phyloP scores from a whole-genome alignment of 1,284 basidiomycete genomes.

The Filobasidium uniguttulatum region DNA sequence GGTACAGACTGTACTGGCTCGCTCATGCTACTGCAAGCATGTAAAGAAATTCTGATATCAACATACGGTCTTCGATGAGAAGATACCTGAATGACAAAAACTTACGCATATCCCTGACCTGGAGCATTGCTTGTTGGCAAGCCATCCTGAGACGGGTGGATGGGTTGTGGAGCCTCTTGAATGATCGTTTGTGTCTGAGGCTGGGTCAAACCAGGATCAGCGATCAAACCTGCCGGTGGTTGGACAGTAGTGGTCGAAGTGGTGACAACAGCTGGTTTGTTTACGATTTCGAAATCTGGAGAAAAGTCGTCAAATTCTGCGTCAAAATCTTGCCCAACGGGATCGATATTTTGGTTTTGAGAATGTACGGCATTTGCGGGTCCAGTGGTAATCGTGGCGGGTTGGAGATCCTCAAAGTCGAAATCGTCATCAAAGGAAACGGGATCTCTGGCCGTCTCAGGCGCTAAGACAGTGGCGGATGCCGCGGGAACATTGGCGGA shows the following conservation, averaged over 20 bases:
- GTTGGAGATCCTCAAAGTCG: constrained; percentile 53
- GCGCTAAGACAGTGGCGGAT: constrained; percentile 16
- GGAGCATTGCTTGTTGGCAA: too few relatives aligned
- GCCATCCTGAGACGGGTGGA: too few relatives aligned
- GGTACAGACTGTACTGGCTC: not conserved
- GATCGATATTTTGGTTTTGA: constrained; percentile 14
- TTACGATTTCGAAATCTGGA: constrained; percentile 15
- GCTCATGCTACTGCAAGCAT: too few relatives aligned
- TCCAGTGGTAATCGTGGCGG: constrained; percentile 30
- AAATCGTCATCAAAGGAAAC: constrained; percentile 69
- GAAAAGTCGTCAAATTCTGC: constrained; percentile 38
- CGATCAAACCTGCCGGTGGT: not conserved
- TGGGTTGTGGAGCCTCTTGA: too few relatives aligned
- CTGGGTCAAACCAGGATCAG: not conserved
- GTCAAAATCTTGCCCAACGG: constrained; percentile 30
- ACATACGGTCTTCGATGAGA: too few relatives aligned
- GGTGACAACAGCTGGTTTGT: not conserved
- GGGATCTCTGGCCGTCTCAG: constrained; percentile 13
- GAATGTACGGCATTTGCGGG: constrained; percentile 18
- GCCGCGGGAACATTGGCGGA: constrained; percentile 7
- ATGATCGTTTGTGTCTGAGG: too few relatives aligned
- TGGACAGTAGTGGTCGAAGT: not conserved
- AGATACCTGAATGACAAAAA: too few relatives aligned
- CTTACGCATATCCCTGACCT: too few relatives aligned
- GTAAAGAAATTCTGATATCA: too few relatives aligned